phyloP scores from a whole-genome alignment of 1,139 yeast genomes.

The Insectozyma bohioensis region DNA sequence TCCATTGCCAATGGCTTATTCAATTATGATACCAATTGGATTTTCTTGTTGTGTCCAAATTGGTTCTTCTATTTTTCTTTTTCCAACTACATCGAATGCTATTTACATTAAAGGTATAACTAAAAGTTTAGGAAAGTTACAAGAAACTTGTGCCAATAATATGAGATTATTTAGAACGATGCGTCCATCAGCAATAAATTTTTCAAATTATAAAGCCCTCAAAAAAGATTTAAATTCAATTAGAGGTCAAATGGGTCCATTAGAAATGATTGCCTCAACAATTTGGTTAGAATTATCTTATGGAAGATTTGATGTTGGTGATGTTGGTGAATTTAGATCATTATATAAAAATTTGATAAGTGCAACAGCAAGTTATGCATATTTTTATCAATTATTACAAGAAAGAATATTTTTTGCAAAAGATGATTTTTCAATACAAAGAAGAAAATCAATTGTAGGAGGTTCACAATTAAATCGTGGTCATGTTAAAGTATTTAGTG shows the following conservation, averaged over 20 bases:
- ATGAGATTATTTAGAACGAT: conserved; percentile 24
- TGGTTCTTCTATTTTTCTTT: conserved; percentile 21
- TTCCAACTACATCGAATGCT: conserved; percentile 32
- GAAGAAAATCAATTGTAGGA: conserved; percentile 17
- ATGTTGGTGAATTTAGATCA: conserved; percentile 28
- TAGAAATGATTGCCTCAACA: conserved; percentile 23
- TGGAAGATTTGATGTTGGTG: conserved; percentile 32
- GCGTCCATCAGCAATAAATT: conserved; percentile 29
- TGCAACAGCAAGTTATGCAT: conserved; percentile 28
- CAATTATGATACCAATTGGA: conserved; percentile 27
- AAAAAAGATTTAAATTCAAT: conserved; percentile 20
- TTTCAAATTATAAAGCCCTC: conserved; percentile 23
- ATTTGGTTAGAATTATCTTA: conserved; percentile 26
- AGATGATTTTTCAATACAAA: conserved; percentile 16
- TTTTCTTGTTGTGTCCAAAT: conserved; percentile 23
- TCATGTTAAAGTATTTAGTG: conserved; percentile 21
- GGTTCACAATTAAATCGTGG: conserved; percentile 18
- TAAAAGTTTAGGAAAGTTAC: conserved; percentile 18
- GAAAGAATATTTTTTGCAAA: conserved; percentile 25
- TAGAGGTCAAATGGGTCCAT: conserved; percentile 20
- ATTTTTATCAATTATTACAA: conserved; percentile 31
- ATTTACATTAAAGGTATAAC: conserved; percentile 21
- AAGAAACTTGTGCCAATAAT: conserved; percentile 21
- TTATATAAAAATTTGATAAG: conserved; percentile 24
- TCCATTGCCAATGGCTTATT: conserved; percentile 22